Evolutionary conservation across 202 grass and related monocot species (phyloP).

Genomic region (Setaria viridis): DNA sequence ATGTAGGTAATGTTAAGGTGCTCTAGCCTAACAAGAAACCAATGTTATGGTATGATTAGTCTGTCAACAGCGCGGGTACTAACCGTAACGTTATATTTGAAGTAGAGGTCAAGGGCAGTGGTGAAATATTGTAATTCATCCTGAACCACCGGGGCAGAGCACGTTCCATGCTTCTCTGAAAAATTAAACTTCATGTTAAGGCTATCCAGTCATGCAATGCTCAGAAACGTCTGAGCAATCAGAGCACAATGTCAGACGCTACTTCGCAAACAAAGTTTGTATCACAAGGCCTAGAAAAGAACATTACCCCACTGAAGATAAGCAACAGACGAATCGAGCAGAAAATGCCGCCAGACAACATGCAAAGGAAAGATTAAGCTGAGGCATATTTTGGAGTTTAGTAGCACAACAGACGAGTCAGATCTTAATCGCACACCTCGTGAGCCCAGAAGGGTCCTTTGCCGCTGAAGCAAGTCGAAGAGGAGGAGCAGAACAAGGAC

Average conservation of each 20-base stretch:
- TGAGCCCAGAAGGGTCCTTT: slow-evolving; percentile 91
- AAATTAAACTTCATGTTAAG: neutral
- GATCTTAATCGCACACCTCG: slow-evolving; percentile 60
- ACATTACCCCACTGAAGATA: slow-evolving; percentile 85
- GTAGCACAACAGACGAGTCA: neutral
- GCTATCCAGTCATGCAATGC: neutral
- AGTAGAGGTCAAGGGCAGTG: slow-evolving; percentile 73
- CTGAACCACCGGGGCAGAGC: slow-evolving; percentile 74
- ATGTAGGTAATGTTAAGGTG: neutral
- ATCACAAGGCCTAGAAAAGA: slow-evolving; percentile 8
- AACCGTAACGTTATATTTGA: slow-evolving; percentile 86
- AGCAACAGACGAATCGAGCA: slow-evolving; percentile 29
- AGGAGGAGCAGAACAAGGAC: slow-evolving; percentile 73
- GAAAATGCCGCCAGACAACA: neutral
- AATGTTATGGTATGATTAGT: neutral
- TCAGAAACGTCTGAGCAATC: neutral
- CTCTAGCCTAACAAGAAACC: neutral
- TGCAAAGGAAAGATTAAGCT: slow-evolving; percentile 15
- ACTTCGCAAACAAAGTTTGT: neutral
- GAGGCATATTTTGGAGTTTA: neutral
- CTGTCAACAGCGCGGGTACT: slow-evolving; percentile 22
- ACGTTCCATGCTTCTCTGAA: slow-evolving; percentile 58
- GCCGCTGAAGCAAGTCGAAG: slow-evolving; percentile 81
- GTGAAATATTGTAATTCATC: slow-evolving; percentile 82
- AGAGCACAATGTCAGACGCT: neutral